A percentile compares a stretch with the other conserved stretches of the same genome.
Conservation (phyloP, 1,284 basidiomycete genomes). For the Tetrapyrgos nigripes region DNA sequence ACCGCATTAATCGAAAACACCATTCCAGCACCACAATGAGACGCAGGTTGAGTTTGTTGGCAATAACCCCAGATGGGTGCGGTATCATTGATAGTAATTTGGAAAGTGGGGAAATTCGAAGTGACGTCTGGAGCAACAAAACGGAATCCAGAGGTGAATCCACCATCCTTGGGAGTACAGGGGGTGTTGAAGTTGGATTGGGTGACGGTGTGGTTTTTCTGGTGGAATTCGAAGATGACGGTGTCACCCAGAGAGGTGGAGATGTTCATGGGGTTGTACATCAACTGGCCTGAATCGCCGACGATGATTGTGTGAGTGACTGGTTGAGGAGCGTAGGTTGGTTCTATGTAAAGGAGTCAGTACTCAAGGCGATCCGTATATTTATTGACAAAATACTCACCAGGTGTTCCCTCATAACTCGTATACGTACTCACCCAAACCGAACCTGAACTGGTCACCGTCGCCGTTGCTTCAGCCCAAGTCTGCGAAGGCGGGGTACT, state of each 20-base stretch:
- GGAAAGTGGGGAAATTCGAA: constrained; percentile 52
- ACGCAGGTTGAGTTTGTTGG: constrained; percentile 38
- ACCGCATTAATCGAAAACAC: constrained; percentile 50
- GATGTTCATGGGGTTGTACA: constrained; percentile 50
- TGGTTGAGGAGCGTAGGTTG: constrained; percentile 39
- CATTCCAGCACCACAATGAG: constrained; percentile 43
- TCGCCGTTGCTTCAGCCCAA: constrained; percentile 43
- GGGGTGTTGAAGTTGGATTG: constrained; percentile 56
- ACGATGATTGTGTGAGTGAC: constrained; percentile 48
- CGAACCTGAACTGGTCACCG: constrained; percentile 36
- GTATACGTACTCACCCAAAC: constrained; percentile 45
- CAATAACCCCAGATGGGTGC: constrained; percentile 59
- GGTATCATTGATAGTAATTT: constrained; percentile 60
- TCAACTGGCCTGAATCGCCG: constrained; percentile 40
- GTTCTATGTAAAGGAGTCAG: constrained; percentile 24
- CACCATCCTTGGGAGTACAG: constrained; percentile 22
- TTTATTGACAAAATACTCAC: constrained; percentile 33
- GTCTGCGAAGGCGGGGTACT: constrained; percentile 41
- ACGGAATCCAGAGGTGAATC: constrained; percentile 58
- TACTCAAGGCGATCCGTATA: background rate
- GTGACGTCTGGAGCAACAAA: constrained; percentile 37
- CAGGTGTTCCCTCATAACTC: constrained; percentile 45
- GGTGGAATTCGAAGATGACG: constrained; percentile 39
- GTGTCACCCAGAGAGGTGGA: constrained; percentile 52
- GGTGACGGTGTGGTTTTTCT: constrained; percentile 62